These are phyloP conservation scores for Teunomyces atbi DNA, from an alignment of 805 yeast genomes.

Conservation along the genomic window DNA sequence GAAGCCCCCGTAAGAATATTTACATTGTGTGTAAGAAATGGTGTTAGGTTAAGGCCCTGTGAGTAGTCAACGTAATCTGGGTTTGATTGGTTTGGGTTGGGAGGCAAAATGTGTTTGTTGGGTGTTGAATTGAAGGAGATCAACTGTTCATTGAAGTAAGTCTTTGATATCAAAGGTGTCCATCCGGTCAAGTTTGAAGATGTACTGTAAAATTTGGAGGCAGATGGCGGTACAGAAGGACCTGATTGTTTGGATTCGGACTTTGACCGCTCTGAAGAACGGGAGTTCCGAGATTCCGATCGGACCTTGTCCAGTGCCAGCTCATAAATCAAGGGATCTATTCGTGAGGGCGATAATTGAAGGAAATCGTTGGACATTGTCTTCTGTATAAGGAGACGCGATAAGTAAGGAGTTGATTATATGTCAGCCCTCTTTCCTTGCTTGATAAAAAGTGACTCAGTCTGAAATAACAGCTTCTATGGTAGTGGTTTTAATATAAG, in stretches of 20 bases:
- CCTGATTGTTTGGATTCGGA: not conserved
- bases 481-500: not conserved
- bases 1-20: conserved; percentile 19
- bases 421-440: not conserved
- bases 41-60: conserved; percentile 40
- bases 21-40: conserved; percentile 37
- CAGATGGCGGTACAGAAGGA: conserved; percentile 20
- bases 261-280: conserved; percentile 1
- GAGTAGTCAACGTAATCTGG: conserved; percentile 27
- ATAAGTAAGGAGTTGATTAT: not conserved
- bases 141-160: conserved; percentile 34
- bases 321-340: conserved; percentile 35
- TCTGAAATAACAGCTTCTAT: not conserved
- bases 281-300: conserved; percentile 1
- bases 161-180: conserved; percentile 43
- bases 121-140: conserved; percentile 38
- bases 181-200: conserved; percentile 29
- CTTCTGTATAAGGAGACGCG: not conserved
- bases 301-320: not conserved
- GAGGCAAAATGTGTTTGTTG: conserved; percentile 23
- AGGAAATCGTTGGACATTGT: conserved; percentile 29
- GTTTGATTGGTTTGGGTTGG: conserved; percentile 10
- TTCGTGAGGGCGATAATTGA: conserved; percentile 37
- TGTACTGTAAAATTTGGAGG: conserved; percentile 17
- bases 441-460: not conserved